A percentile compares a stretch with the other conserved stretches of the same genome.
These are phyloP conservation scores for Coccomyxa sp. DNA, from an alignment of 139 green algal species.

Conservation along the genomic window DNA sequence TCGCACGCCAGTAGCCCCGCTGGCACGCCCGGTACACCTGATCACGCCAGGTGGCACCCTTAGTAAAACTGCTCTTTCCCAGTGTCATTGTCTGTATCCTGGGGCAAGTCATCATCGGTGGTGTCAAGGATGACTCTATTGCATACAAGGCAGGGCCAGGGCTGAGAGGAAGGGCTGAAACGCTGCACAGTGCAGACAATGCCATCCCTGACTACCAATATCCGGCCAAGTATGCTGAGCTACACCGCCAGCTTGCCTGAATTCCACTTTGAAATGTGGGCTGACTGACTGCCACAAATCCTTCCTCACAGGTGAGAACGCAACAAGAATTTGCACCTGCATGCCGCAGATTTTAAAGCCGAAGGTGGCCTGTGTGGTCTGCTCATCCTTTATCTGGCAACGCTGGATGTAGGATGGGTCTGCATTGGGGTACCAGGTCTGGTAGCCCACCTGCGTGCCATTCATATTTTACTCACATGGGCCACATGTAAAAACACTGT, in stretches of 20 bases:
- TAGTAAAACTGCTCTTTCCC: background rate
- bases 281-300: too few relatives aligned
- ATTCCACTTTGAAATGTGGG: too few relatives aligned
- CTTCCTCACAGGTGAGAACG: too few relatives aligned
- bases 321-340: slow-evolving; percentile 26
- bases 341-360: slow-evolving; percentile 85
- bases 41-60: background rate
- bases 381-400: slow-evolving; percentile 68
- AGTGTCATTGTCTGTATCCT: background rate
- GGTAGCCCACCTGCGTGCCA: slow-evolving; percentile 37
- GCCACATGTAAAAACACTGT: background rate
- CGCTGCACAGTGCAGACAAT: too few relatives aligned
- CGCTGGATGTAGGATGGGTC: slow-evolving; percentile 52
- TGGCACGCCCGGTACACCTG: slow-evolving; percentile 46
- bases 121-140: too few relatives aligned
- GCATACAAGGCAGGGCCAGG: too few relatives aligned
- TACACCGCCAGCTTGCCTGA: too few relatives aligned
- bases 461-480: background rate
- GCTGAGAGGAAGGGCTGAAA: too few relatives aligned
- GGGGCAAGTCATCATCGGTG: too few relatives aligned
- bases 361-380: slow-evolving; percentile 62
- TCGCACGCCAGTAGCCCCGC: slow-evolving; percentile 52
- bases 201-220: too few relatives aligned
- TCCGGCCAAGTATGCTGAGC: too few relatives aligned
- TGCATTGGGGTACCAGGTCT: slow-evolving; percentile 63